Base-by-base conservation (phyloP, 2,329 filamentous ascomycete species). In the Torrubiellomyces zombiae region DNA sequence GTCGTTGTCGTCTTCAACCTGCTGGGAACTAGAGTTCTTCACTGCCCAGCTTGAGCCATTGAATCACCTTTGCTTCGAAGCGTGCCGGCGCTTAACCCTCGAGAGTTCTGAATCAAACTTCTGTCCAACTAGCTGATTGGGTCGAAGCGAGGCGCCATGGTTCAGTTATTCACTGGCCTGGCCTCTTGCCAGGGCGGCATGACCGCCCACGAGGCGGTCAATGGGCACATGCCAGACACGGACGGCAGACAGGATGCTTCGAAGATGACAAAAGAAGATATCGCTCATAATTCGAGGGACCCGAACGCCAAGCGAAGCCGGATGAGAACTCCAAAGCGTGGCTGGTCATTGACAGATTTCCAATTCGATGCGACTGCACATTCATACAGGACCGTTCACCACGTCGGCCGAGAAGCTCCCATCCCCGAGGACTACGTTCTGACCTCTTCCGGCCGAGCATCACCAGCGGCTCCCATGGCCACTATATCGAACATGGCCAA, bases 271-370 rank as follows among this genome's bases (percentile, higher is more conserved):
- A 42, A 50, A 16, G 56, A 62, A 29, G 58, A 62, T 26, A 50
- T 58, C 28, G 40, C 39, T 11, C 40, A 45, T 19, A 49, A 47
- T 32, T 42, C 50, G 28, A 48, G 42, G 28, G 55, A 60, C 27
- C 39, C 53, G 12, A 47, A 38, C 33, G 39, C 43, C 21, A 46
- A 49, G 36, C 47, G 48, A 16, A 43, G 40, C 10, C 29, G 44
- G 30, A 48, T 51, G 36, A 50, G 50, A 23, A 34, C 48, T 6
- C 57, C 59, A 2, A 47, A 56, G 20, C 51, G 59, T 20, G 56
- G 59, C 10, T 58, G 56, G 42, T 60, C 58, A 16, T 49, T 58
- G 38, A 52, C 54, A 21, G 56, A 63, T 20, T 57, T 56, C 26
- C 48, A 51, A 25, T 44, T 44, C 22, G 43, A 45, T 11, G 23